phyloP scores from a whole-genome alignment of 2,329 filamentous ascomycete species.

The Colletotrichum destructivum region DNA sequence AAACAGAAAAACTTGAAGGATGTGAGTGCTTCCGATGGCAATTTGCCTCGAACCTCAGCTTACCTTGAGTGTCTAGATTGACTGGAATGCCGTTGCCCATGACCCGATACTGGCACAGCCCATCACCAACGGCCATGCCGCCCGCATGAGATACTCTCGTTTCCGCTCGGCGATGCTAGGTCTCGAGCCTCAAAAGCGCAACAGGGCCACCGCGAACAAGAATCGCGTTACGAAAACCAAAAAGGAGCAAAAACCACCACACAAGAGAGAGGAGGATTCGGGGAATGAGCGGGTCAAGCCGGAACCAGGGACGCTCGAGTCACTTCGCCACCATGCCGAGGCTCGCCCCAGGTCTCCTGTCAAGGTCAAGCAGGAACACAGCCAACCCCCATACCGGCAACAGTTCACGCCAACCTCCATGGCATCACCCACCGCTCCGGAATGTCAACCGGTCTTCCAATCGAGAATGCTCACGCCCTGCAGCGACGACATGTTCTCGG shows the following conservation, averaged over 20 bases:
- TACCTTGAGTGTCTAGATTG: conserved; percentile 60
- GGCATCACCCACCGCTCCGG: conserved; percentile 52
- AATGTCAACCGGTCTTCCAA: conserved; percentile 49
- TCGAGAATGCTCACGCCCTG: conserved; percentile 67
- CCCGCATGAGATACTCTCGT: conserved; percentile 72
- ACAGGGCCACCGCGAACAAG: conserved; percentile 58
- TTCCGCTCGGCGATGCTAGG: conserved; percentile 65
- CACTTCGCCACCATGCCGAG: conserved; percentile 40
- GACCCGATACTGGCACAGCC: conserved; percentile 68
- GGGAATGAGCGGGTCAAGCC: conserved; percentile 53
- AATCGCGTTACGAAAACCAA: conserved; percentile 63
- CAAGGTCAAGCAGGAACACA: conserved; percentile 58
- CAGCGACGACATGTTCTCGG: conserved; percentile 64
- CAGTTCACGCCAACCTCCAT: conserved; percentile 58
- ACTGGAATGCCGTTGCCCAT: conserved; percentile 71
- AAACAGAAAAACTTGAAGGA: conserved; percentile 74
- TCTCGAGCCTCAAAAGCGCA: conserved; percentile 64
- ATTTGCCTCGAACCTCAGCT: conserved; percentile 46
- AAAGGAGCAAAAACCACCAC: conserved; percentile 55
- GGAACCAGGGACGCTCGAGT: conserved; percentile 50
- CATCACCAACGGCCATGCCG: conserved; percentile 73
- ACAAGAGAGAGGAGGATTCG: conserved; percentile 54
- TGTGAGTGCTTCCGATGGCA: conserved; percentile 58
- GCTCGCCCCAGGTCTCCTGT: conserved; percentile 39
- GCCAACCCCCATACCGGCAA: conserved; percentile 49